phyloP scores from a whole-genome alignment of 257 asterid species.

The Verbena officinalis region DNA sequence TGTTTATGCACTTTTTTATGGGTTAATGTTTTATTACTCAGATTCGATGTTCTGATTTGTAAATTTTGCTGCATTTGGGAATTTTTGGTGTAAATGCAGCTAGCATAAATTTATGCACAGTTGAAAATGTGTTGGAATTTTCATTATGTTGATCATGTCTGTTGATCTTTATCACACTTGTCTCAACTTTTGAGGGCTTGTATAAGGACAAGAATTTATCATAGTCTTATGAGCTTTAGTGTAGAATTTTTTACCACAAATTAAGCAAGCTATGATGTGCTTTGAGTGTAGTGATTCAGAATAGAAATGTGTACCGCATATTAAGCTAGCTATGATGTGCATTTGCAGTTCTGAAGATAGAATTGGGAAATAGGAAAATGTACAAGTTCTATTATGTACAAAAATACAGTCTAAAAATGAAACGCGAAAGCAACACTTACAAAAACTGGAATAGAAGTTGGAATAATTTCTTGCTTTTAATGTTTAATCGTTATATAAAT shows the following conservation, averaged over 20 bases:
- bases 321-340: too few species aligned
- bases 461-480: neutral
- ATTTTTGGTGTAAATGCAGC: constrained; percentile 12
- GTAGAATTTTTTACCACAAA: neutral
- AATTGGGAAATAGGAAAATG: too few species aligned
- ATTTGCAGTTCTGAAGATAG: too few species aligned
- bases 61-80: constrained; percentile 5
- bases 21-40: constrained; percentile 10
- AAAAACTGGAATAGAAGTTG: too few species aligned
- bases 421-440: too few species aligned
- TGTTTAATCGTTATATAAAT: neutral
- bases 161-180: neutral
- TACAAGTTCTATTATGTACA: too few species aligned
- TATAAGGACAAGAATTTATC: constrained; percentile 7
- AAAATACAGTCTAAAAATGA: too few species aligned
- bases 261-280: neutral
- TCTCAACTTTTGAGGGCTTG: constrained; percentile 1
- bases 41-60: constrained; percentile 7
- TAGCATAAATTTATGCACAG: constrained; percentile 1
- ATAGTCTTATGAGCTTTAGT: neutral
- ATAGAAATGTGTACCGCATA: too few species aligned
- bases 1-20: neutral
- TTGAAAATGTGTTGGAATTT: constrained; percentile 13
- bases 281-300: too few species aligned
- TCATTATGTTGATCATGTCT: constrained; percentile 14